Conservation (phyloP, 768 basidiomycete genomes). For the Tricholoma matsutake region DNA sequence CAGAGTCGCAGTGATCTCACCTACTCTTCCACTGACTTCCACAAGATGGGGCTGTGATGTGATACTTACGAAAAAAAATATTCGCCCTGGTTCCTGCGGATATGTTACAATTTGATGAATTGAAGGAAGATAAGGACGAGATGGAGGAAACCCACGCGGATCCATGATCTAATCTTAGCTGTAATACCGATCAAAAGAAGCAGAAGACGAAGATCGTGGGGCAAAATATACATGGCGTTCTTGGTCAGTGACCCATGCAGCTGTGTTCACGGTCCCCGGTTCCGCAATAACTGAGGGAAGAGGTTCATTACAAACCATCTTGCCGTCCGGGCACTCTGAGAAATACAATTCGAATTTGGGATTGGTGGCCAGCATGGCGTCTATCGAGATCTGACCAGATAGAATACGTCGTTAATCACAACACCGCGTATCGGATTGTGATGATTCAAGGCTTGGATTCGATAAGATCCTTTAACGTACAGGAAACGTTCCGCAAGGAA, state of each 20-base stretch:
- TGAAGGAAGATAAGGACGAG: background rate
- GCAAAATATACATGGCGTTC: background rate
- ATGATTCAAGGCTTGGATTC: background rate
- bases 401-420: background rate
- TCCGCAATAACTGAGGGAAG: background rate
- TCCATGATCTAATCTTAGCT: background rate
- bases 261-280: background rate
- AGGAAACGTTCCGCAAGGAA: too few relatives aligned
- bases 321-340: background rate
- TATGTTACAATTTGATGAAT: background rate
- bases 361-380: background rate
- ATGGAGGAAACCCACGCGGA: background rate
- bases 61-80: background rate
- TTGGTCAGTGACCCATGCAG: background rate
- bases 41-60: background rate
- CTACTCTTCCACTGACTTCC: background rate
- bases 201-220: background rate
- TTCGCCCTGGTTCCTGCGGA: slow-evolving; percentile 1
- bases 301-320: background rate
- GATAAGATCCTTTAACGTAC: background rate
- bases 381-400: background rate
- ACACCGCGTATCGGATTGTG: background rate
- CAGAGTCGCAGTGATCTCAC: background rate
- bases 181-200: background rate
- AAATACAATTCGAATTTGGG: background rate